Conservation (phyloP, 768 basidiomycete genomes). For the Boletus barrowsii region DNA sequence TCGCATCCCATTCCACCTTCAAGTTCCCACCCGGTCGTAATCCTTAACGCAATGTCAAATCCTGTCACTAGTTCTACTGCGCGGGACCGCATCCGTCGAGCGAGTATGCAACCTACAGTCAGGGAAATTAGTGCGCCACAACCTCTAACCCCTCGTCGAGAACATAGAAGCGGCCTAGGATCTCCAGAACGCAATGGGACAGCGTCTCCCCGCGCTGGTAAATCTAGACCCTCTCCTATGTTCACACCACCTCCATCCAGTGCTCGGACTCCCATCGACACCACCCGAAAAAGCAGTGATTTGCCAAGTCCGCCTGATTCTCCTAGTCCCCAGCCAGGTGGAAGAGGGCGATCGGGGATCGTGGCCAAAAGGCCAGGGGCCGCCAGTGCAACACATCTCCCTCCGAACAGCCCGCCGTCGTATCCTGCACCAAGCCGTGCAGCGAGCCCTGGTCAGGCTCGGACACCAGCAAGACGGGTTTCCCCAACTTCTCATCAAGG, state of each 20-base stretch:
- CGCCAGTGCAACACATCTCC: slow-evolving; percentile 42
- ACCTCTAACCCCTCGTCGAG: slow-evolving; percentile 35
- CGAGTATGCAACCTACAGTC: slow-evolving; percentile 33
- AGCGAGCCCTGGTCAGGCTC: slow-evolving; percentile 42
- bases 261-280: slow-evolving; percentile 33
- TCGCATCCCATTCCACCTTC: slow-evolving; percentile 54
- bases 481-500: slow-evolving; percentile 42
- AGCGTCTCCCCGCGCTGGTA: slow-evolving; percentile 30
- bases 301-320: slow-evolving; percentile 46
- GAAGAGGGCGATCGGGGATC: slow-evolving; percentile 34
- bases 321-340: slow-evolving; percentile 42
- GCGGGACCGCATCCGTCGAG: slow-evolving; percentile 42
- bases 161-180: slow-evolving; percentile 20
- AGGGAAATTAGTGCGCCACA: slow-evolving; percentile 42
- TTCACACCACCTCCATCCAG: slow-evolving; percentile 28
- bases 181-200: slow-evolving; percentile 28
- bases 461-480: slow-evolving; percentile 39
- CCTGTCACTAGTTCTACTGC: slow-evolving; percentile 46
- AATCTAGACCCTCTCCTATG: slow-evolving; percentile 33
- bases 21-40: slow-evolving; percentile 46
- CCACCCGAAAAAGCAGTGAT: slow-evolving; percentile 36
- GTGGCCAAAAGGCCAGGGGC: slow-evolving; percentile 35
- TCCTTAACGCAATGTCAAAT: slow-evolving; percentile 47
- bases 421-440: slow-evolving; percentile 39
- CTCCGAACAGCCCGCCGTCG: slow-evolving; percentile 36